A percentile compares a stretch with the other conserved stretches of the same genome.
These are phyloP conservation scores for Aspergillus wentii DNA, from an alignment of 495 filamentous ascomycete species.

Conservation along the genomic window DNA sequence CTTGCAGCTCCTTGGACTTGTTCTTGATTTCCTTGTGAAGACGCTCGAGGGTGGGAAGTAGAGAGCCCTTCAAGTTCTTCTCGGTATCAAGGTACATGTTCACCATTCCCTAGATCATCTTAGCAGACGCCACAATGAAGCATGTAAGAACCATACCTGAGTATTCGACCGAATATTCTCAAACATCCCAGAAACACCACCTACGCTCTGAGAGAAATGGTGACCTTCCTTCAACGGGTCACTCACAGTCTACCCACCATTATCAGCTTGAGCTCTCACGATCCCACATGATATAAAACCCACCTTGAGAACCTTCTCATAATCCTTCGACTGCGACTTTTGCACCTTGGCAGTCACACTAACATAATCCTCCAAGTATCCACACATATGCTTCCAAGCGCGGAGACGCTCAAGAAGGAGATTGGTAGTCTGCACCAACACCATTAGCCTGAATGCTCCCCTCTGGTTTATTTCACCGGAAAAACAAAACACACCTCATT, in stretches of 20 bases:
- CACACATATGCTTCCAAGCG: conserved; percentile 94
- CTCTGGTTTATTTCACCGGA: neutral
- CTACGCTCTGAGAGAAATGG: conserved; percentile 84
- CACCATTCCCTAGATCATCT: conserved; percentile 56
- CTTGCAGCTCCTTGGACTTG: conserved; percentile 80
- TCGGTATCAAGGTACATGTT: conserved; percentile 86
- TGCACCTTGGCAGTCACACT: conserved; percentile 76
- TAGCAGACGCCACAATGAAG: neutral
- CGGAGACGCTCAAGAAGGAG: conserved; percentile 79
- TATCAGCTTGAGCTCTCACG: too few relatives aligned
- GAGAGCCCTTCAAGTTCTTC: conserved; percentile 73
- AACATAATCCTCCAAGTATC: conserved; percentile 87
- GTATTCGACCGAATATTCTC: conserved; percentile 92
- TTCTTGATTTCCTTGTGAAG: conserved; percentile 95
- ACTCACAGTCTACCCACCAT: conserved; percentile 60
- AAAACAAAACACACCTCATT: conserved; percentile 53
- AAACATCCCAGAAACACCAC: conserved; percentile 82
- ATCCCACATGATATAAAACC: conserved; percentile 5
- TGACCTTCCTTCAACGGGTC: conserved; percentile 81
- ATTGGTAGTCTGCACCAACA: conserved; percentile 54
- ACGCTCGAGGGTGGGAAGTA: conserved; percentile 82
- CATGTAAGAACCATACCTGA: conserved; percentile 55
- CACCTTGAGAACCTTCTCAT: conserved; percentile 90
- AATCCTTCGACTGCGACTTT: conserved; percentile 83
- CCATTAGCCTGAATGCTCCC: conserved; percentile 7